Evolutionary conservation across 169 alveolate genomes (phyloP), one percentile per base, ranked within the genome.

Genomic region (Plasmodium berghei): DNA sequence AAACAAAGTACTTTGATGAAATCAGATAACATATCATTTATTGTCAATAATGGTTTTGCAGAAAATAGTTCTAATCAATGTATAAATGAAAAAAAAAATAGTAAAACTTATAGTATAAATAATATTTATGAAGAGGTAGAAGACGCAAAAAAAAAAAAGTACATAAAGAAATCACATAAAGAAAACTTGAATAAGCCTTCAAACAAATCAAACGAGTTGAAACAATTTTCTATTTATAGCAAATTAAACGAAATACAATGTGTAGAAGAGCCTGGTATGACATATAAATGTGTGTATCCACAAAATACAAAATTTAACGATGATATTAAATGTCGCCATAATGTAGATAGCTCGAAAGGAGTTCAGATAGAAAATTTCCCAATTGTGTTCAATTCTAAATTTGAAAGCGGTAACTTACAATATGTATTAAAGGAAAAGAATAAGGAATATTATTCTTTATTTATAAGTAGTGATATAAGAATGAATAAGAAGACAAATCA

Each of bases 401-500:
- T 83, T 34, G 90, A 83, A 69, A 67, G 86, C 46, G 85, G 55
- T 8, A 83, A 83, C 20, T 69, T 83, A 28, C 61, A 67, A 34
- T 83, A 69, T 71, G 90, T 48, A 8, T 14, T 83, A 34, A 83
- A 83, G 28, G 86, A 83, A 28, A 67, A 83, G 48, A 42, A 67
- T 18, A 69, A 66, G 59, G 86, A 83, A 56, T 59, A 55, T 4
- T 83, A 83, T 49, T 83, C 72, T 5, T 67, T 83, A 40, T 83
- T 56, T 58, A 24, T 83, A 55, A 83, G 67, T 40, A 45, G 42
- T 6, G 90, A 83, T 54, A 45, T 69, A 18, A 34, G 70, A 28
- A 67, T 59, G 73, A 69, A 83, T 9, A 85, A 83, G 64, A 83
- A 83, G 59, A 83, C 67, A 58, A 83, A 83, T 16, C 90, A 83